Conservation (phyloP, 192 early-diverging fungal genomes). For the Podochytrium sp. region DNA sequence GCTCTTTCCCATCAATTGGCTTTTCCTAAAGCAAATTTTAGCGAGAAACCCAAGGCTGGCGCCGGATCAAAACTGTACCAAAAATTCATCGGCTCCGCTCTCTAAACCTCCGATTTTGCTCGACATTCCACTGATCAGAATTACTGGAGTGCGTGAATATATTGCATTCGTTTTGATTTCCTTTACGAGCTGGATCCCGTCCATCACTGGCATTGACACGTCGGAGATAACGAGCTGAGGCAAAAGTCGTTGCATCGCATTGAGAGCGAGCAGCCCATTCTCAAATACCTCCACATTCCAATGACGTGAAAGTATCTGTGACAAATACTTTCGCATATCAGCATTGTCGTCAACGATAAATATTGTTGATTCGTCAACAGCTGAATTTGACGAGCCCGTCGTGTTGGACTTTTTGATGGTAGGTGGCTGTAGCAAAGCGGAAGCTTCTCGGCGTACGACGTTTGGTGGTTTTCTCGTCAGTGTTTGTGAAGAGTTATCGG, state of each 20-base stretch:
- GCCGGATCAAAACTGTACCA: slow-evolving; percentile 50
- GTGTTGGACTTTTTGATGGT: too few species aligned
- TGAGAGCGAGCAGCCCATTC: slow-evolving; percentile 7
- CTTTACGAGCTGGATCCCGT: slow-evolving; percentile 56
- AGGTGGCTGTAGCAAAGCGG: too few species aligned
- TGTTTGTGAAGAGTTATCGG: too few species aligned
- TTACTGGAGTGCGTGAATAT: slow-evolving; percentile 57
- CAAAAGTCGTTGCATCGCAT: background rate
- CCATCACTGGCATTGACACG: slow-evolving; percentile 63
- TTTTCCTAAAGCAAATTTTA: slow-evolving; percentile 10
- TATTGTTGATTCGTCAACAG: slow-evolving; percentile 10
- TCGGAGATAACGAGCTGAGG: slow-evolving; percentile 10
- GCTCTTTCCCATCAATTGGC: slow-evolving; percentile 45
- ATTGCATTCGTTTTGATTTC: slow-evolving; percentile 38
- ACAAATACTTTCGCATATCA: slow-evolving; percentile 44
- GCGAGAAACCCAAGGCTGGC: background rate
- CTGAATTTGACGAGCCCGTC: background rate
- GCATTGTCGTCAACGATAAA: slow-evolving; percentile 53
- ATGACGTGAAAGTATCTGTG: slow-evolving; percentile 3
- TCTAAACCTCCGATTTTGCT: slow-evolving; percentile 55
- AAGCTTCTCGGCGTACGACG: too few species aligned
- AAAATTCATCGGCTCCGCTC: slow-evolving; percentile 63
- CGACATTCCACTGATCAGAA: slow-evolving; percentile 53
- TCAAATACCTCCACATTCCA: slow-evolving; percentile 4
- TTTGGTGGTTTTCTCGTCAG: too few species aligned